These are phyloP conservation scores for Clarireedia monteithiana DNA, from an alignment of 2,329 filamentous ascomycete genomes.

Conservation along the genomic window DNA sequence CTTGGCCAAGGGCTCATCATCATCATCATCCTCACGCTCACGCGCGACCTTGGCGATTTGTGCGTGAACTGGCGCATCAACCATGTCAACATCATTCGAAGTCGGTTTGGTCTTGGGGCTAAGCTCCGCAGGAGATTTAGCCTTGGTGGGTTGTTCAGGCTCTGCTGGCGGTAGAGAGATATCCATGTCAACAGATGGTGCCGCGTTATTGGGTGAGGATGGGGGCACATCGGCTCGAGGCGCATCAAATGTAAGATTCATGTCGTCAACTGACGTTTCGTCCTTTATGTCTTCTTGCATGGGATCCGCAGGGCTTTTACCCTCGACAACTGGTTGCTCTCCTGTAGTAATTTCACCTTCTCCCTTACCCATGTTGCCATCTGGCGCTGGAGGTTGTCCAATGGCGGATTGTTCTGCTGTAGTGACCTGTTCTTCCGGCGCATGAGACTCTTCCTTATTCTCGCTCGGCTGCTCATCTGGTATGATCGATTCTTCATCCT, in stretches of 20 bases:
- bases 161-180: neutral
- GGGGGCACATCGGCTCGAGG: conserved; percentile 1
- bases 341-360: too few relatives aligned
- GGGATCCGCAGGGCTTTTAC: neutral
- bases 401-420: neutral
- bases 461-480: too few relatives aligned
- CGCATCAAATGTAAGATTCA: conserved; percentile 7
- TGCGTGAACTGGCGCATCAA: conserved; percentile 27
- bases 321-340: too few relatives aligned
- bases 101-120: neutral
- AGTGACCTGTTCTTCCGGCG: neutral
- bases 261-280: neutral
- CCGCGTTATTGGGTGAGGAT: conserved; percentile 6
- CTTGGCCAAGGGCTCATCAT: conserved; percentile 65
- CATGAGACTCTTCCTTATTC: neutral
- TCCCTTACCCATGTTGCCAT: neutral
- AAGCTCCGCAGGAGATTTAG: neutral
- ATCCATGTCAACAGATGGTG: conserved; percentile 2
- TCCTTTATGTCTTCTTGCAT: neutral
- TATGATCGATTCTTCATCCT: neutral
- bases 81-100: conserved; percentile 27
- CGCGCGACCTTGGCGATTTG: conserved; percentile 53
- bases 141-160: neutral
- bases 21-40: conserved; percentile 68
- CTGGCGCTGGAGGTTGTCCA: neutral